Base-by-base conservation (phyloP, 352 stramenopile species). In the Pilasporangium apinafurcum region DNA sequence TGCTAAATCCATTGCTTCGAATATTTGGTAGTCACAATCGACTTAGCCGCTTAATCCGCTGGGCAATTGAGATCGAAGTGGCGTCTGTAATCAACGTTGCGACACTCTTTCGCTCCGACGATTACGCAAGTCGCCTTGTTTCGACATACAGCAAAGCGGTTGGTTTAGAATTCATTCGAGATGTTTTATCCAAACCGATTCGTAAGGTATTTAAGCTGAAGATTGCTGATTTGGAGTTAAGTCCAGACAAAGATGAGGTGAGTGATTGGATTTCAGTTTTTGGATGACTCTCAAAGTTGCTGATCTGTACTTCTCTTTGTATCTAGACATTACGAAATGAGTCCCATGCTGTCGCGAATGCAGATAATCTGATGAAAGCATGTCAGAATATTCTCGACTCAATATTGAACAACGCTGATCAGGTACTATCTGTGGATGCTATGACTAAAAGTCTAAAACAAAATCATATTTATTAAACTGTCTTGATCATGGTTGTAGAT, bases 311-410 rank as follows among this genome's bases (percentile, higher is more conserved):
- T 25, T 40, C n/a, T 39, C 7, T 4, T 34, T 24, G 2, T 17
- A 2, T 34, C 5, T 9, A 65, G 51, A 58, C 48, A 18, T 38
- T 76, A 6, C 63, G 66, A 18, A 48, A 75, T 17, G 55, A 65
- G 10, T 36, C 37, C 8, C 59, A 62, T 44, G 54, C 64, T 2
- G 38, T 54, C n/a, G 40, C 48, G 3, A 92, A 92, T 20, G 83
- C 83, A 3, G 63, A 65, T 0, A 92, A 91, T 41, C 54, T 95
- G 17, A 95, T 92, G 83, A 48, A 49, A n/a, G 68, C 77, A 5
- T 95, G 83, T 35, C 83, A 95, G 48, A 56, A 70, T 14, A 85
- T 95, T 28, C 68, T 95, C 16, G 76, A 95, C 39, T 83, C 76
- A 26, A 88, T 95, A 38, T 44, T 90, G 16, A 60, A 62, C 24